These are phyloP conservation scores for Globisporangium rhizosaccharum DNA, from an alignment of 352 stramenopile genomes.

Conservation along the genomic window DNA sequence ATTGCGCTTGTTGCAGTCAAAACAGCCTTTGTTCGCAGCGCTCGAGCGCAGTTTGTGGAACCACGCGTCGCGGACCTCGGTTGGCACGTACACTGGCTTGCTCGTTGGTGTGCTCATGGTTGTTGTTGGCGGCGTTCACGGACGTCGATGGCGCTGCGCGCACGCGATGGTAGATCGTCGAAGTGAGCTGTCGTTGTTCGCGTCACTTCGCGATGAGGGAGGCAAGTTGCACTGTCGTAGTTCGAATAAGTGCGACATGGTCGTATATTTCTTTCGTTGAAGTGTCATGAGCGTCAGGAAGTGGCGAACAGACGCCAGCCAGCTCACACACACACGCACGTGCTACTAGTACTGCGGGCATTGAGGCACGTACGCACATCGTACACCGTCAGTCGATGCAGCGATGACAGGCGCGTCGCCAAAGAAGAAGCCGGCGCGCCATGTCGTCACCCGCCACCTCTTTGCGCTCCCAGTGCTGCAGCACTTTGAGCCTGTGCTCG, in stretches of 20 bases:
- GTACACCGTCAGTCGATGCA: neutral
- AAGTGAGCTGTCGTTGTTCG: neutral
- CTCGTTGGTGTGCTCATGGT: constrained; percentile 20
- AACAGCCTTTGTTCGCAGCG: constrained; percentile 89
- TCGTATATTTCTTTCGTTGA: neutral
- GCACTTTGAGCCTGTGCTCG: constrained; percentile 57
- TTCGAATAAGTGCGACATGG: neutral
- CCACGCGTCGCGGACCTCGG: constrained; percentile 71
- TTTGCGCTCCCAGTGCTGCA: constrained; percentile 57
- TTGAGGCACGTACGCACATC: neutral
- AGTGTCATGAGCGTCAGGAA: too few relatives aligned
- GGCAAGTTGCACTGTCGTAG: too few relatives aligned
- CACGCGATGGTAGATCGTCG: too few relatives aligned
- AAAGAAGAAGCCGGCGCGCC: constrained; percentile 28
- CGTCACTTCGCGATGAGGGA: neutral
- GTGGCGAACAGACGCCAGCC: too few relatives aligned
- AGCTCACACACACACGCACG: too few relatives aligned
- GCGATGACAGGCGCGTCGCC: constrained; percentile 20
- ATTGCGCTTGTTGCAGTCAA: constrained; percentile 95
- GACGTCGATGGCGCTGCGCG: neutral
- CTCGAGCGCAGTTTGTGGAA: constrained; percentile 80
- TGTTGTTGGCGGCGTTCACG: neutral
- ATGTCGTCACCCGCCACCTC: constrained; percentile 29
- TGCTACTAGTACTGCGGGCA: neutral
- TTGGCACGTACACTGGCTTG: constrained; percentile 72